phyloP scores from a whole-genome alignment of 2,329 filamentous ascomycete genomes.

The Aspergillus sp. region DNA sequence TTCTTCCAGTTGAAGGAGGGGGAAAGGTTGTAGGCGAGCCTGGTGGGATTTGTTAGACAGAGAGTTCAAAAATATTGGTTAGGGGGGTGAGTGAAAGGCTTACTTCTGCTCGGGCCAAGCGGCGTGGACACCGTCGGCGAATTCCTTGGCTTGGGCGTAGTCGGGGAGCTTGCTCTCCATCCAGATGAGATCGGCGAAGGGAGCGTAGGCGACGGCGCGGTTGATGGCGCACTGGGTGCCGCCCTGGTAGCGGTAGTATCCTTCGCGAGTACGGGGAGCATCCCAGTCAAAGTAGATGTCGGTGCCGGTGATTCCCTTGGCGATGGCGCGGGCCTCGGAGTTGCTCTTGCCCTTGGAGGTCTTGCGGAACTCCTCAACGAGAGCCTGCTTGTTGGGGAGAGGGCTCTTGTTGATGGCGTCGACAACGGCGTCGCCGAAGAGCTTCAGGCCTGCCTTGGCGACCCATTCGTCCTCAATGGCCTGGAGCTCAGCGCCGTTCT shows the following conservation, averaged over 20 bases:
- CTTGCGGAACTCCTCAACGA: conserved; percentile 66
- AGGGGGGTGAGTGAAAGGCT: conserved; percentile 38
- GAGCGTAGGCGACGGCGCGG: conserved; percentile 85
- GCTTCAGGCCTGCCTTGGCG: conserved; percentile 73
- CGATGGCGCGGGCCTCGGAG: conserved; percentile 74
- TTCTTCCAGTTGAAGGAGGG: conserved; percentile 99
- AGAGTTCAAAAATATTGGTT: not conserved
- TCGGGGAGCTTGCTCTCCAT: conserved; percentile 99
- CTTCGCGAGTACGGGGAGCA: conserved; percentile 85
- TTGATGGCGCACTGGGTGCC: conserved; percentile 90
- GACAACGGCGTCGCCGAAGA: conserved; percentile 86
- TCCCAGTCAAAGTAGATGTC: conserved; percentile 97
- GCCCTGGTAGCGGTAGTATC: conserved; percentile 89
- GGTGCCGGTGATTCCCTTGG: conserved; percentile 71
- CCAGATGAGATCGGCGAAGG: conserved; percentile 96
- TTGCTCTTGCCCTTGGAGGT: conserved; percentile 82
- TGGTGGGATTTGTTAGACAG: conserved; percentile 37
- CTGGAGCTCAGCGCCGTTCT: conserved; percentile 77
- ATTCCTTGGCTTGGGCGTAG: conserved; percentile 85
- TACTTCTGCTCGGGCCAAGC: conserved; percentile 96
- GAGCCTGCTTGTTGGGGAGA: conserved; percentile 63
- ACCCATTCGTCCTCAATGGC: conserved; percentile 90
- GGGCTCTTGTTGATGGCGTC: conserved; percentile 73
- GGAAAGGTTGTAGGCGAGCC: conserved; percentile 95
- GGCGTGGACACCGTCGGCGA: conserved; percentile 88